phyloP scores from a whole-genome alignment of 331 rosid genomes.

The Phaseolus coccineus region DNA sequence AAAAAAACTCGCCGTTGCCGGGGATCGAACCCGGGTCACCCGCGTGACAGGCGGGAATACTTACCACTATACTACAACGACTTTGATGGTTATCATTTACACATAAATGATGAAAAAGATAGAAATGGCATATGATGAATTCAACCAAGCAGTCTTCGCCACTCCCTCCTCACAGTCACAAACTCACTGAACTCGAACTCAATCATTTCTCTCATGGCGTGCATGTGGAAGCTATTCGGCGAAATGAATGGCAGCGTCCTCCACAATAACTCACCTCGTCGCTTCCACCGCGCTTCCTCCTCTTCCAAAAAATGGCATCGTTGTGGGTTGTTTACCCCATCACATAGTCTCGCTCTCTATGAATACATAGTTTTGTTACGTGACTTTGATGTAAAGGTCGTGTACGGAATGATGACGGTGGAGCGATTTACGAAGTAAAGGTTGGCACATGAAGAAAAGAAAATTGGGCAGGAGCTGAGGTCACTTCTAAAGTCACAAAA shows the following conservation, averaged over 20 bases:
- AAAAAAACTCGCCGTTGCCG: slow-evolving; percentile 65
- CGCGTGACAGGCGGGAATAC: slow-evolving; percentile 97
- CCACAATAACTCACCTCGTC: not conserved
- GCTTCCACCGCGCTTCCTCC: slow-evolving; percentile 50
- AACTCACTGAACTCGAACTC: not conserved
- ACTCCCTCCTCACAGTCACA: not conserved
- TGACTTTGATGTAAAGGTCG: slow-evolving; percentile 53
- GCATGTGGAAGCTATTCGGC: slow-evolving; percentile 27
- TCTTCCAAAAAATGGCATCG: slow-evolving; percentile 60
- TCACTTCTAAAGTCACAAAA: not conserved
- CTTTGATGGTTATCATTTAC: not conserved
- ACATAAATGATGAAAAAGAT: too few species aligned
- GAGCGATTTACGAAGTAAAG: slow-evolving; percentile 62
- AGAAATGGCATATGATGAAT: too few species aligned
- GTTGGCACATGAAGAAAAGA: not conserved
- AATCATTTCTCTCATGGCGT: slow-evolving; percentile 21
- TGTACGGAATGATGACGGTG: slow-evolving; percentile 67
- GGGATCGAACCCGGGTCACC: slow-evolving; percentile 98
- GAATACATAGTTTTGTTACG: not conserved
- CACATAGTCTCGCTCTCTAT: slow-evolving; percentile 23
- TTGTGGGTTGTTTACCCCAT: slow-evolving; percentile 49
- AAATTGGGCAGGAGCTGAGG: not conserved
- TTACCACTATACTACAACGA: slow-evolving; percentile 97
- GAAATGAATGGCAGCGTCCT: not conserved
- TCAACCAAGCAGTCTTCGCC: not conserved